Conservation (phyloP, 139 green algal genomes). For the Chlamydomonas incerta region DNA sequence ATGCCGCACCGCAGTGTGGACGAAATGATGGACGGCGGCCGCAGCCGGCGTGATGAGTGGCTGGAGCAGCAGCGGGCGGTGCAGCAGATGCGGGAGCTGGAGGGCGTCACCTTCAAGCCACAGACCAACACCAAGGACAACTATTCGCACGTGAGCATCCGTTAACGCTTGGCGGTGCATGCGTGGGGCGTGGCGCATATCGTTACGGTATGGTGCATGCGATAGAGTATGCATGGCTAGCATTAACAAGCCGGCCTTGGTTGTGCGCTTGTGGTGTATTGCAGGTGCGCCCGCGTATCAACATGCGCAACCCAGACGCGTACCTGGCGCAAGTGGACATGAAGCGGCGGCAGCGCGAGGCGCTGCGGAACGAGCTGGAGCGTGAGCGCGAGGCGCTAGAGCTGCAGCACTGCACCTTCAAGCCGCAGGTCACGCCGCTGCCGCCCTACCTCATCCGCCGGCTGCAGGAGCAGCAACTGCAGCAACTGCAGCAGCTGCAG, state of each 20-base stretch:
- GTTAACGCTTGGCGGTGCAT: no score
- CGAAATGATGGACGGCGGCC: conserved; percentile 39
- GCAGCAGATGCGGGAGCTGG: conserved; percentile 11
- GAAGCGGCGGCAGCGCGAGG: conserved; percentile 33
- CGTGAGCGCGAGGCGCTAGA: conserved; percentile 37
- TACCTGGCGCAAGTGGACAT: conserved; percentile 37
- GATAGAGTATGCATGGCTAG: no score
- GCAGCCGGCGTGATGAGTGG: conserved; percentile 40
- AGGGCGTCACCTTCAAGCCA: conserved; percentile 42
- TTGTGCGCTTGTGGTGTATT: no score
- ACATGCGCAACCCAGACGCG: conserved; percentile 20
- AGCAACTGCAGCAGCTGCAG: conserved; percentile 8
- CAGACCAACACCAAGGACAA: neutral
- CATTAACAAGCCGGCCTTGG: no score
- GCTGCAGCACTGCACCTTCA: conserved; percentile 51
- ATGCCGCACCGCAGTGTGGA: conserved; percentile 14
- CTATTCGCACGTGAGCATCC: conserved; percentile 33
- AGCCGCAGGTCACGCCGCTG: conserved; percentile 48
- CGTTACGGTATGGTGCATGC: no score
- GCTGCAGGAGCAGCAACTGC: conserved; percentile 27
- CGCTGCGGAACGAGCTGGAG: neutral
- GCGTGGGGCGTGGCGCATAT: no score
- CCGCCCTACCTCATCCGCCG: conserved; percentile 42
- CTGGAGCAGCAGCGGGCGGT: conserved; percentile 18
- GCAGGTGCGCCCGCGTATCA: conserved; percentile 44